phyloP scores from a whole-genome alignment of 2,329 filamentous ascomycete genomes.

The Verticillium zaregamsianum region DNA sequence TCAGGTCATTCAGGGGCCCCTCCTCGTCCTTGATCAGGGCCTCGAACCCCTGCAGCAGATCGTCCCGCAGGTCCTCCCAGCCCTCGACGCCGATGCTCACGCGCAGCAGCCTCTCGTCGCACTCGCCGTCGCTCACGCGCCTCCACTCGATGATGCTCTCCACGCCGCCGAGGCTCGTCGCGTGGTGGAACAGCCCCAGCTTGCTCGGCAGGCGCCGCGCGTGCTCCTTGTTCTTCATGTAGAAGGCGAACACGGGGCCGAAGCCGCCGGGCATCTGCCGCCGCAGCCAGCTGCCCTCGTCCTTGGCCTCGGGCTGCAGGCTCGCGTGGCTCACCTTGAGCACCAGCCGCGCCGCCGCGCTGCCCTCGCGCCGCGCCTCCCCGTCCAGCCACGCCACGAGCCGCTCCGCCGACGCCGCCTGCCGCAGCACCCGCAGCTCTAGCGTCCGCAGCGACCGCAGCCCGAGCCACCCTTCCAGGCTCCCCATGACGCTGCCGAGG shows the following conservation, averaged over 20 bases:
- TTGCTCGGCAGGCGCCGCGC: constrained; percentile 73
- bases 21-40: constrained; percentile 37
- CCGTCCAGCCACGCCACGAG: constrained; percentile 69
- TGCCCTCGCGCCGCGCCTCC: constrained; percentile 29
- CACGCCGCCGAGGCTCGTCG: constrained; percentile 88
- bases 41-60: constrained; percentile 65
- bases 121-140: constrained; percentile 72
- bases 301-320: constrained; percentile 59
- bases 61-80: constrained; percentile 76
- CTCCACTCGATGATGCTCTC: constrained; percentile 98
- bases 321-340: constrained; percentile 69
- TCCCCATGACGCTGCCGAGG: constrained; percentile 82
- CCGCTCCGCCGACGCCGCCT: constrained; percentile 64
- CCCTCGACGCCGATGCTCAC: constrained; percentile 85
- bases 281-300: constrained; percentile 65
- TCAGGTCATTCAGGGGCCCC: background rate
- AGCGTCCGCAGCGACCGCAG: constrained; percentile 81
- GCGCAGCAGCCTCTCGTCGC: constrained; percentile 70
- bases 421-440: constrained; percentile 73
- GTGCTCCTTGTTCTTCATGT: constrained; percentile 52
- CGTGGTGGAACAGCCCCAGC: constrained; percentile 83
- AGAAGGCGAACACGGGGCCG: constrained; percentile 81
- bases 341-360: constrained; percentile 49
- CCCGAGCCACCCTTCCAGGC: constrained; percentile 87
- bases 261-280: constrained; percentile 90